phyloP scores from a whole-genome alignment of 202 grass and related monocot species.

The Saccharum hybrid region DNA sequence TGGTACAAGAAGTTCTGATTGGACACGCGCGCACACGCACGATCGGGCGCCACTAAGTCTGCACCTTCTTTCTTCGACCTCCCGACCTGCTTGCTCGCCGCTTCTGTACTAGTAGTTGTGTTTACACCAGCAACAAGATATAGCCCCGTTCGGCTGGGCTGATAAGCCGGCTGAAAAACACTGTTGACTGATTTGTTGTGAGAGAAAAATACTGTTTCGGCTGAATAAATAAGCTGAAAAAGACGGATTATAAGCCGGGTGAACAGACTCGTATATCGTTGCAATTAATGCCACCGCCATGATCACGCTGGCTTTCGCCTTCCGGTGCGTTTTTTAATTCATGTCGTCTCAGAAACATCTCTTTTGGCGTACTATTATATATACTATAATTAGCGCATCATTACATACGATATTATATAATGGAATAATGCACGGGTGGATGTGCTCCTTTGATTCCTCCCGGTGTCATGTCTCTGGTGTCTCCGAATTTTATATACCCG shows the following conservation, averaged over 20 bases:
- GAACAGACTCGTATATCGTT: not conserved
- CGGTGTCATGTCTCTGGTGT: constrained; percentile 9
- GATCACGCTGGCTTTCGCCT: constrained; percentile 3
- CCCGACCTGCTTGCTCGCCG: not conserved
- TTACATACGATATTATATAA: not conserved
- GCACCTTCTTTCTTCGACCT: not conserved
- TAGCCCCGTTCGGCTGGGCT: no score
- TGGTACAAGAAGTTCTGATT: constrained; percentile 5
- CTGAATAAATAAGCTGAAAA: no score
- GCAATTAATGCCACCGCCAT: not conserved
- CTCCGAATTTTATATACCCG: not conserved
- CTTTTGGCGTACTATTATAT: not conserved
- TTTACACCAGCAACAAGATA: not conserved
- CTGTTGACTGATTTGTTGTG: no score
- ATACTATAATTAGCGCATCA: constrained; percentile 1
- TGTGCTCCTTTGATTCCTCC: constrained; percentile 29
- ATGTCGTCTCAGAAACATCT: not conserved
- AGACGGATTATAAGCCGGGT: no score
- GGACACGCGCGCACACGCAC: not conserved
- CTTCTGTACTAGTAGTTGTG: not conserved
- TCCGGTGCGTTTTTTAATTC: not conserved
- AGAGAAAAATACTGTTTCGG: no score
- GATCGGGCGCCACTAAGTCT: not conserved
- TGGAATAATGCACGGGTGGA: not conserved
- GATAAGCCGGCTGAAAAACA: no score